Conservation (phyloP, 495 filamentous ascomycete species). For the Chlorociboria aeruginascens region DNA sequence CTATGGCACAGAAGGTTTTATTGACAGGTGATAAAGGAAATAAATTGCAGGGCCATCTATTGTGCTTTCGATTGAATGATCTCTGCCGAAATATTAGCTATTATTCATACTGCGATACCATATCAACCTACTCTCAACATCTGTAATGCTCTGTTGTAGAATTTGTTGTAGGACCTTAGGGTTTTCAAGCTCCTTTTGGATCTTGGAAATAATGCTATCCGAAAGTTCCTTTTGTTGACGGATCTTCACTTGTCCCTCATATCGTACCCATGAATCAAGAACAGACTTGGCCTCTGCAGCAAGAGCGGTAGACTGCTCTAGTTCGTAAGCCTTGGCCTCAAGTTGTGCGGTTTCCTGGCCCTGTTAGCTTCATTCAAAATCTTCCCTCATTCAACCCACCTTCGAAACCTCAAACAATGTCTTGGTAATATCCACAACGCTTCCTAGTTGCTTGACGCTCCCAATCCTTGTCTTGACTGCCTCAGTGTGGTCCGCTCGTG, state of each 20-base stretch:
- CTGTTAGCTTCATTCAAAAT: constrained; percentile 3
- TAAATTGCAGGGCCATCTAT: constrained; percentile 28
- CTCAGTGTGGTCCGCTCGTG: constrained; percentile 84
- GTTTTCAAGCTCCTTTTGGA: constrained; percentile 95
- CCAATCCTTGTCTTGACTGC: constrained; percentile 90
- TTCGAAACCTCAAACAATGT: constrained; percentile 95
- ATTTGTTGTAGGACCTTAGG: constrained; percentile 92
- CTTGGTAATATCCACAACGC: constrained; percentile 94
- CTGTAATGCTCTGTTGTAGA: constrained; percentile 83
- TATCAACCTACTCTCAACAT: constrained; percentile 81
- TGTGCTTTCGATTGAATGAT: constrained; percentile 43
- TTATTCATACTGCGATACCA: background rate
- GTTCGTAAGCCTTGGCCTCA: constrained; percentile 89
- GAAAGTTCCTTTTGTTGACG: constrained; percentile 94
- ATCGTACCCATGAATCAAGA: constrained; percentile 96
- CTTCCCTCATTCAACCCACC: constrained; percentile 36
- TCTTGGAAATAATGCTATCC: constrained; percentile 84
- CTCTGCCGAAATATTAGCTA: constrained; percentile 27
- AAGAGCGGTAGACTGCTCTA: constrained; percentile 87
- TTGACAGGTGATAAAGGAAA: constrained; percentile 32
- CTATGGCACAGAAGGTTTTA: constrained; percentile 34
- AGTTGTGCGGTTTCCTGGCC: constrained; percentile 89
- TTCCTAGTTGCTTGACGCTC: constrained; percentile 81
- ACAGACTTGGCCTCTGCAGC: constrained; percentile 87
- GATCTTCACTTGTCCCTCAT: constrained; percentile 97